These are phyloP conservation scores for Podosphaera aphanis DNA, from an alignment of 2,329 filamentous ascomycete genomes.

Conservation along the genomic window DNA sequence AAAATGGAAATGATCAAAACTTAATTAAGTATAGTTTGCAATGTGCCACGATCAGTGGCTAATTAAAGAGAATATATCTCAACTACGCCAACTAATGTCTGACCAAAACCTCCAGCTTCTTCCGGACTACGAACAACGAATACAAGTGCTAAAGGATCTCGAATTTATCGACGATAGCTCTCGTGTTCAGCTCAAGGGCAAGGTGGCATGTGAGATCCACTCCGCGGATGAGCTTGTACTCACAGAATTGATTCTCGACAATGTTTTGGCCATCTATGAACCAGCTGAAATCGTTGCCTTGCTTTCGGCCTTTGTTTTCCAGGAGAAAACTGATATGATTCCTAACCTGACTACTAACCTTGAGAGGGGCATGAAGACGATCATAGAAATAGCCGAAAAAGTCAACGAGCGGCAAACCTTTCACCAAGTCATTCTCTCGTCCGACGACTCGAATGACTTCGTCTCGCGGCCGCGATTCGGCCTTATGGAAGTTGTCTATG, in stretches of 20 bases:
- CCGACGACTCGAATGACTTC: conserved; percentile 84
- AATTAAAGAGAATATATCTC: conserved; percentile 77
- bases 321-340: conserved; percentile 72
- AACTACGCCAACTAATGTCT: conserved; percentile 71
- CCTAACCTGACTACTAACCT: conserved; percentile 65
- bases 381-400: conserved; percentile 75
- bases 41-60: conserved; percentile 96
- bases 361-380: conserved; percentile 61
- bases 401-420: conserved; percentile 75
- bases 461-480: conserved; percentile 71
- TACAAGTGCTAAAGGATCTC: conserved; percentile 75
- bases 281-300: conserved; percentile 90
- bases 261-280: conserved; percentile 84
- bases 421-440: conserved; percentile 75
- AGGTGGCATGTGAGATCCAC: conserved; percentile 95
- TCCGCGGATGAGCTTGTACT: conserved; percentile 90
- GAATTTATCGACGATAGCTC: conserved; percentile 73
- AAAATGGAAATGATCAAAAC: not conserved
- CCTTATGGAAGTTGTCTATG: conserved; percentile 90
- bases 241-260: conserved; percentile 88
- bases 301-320: conserved; percentile 86
- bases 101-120: conserved; percentile 90
- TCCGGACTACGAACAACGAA: conserved; percentile 88
- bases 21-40: conserved; percentile 38
- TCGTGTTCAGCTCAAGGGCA: conserved; percentile 86